A percentile compares a stretch with the other conserved stretches of the same genome.
These are phyloP conservation scores for Stachybotrys chartarum DNA, from an alignment of 2,329 filamentous ascomycete genomes.

Conservation along the genomic window DNA sequence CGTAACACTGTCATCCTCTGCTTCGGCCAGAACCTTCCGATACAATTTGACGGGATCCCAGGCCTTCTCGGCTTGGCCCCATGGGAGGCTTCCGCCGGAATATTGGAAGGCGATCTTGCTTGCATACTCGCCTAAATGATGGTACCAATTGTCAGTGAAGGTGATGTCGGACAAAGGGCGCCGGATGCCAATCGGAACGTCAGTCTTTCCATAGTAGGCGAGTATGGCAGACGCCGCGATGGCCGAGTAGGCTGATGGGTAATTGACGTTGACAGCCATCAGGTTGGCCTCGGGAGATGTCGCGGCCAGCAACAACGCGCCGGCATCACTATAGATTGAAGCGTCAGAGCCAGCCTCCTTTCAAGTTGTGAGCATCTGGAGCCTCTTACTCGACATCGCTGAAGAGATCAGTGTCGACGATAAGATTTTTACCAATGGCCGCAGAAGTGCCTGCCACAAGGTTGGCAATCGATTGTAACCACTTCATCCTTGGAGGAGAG, in stretches of 20 bases:
- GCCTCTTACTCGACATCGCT: slow-evolving; percentile 35
- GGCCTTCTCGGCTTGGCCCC: slow-evolving; percentile 17
- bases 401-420: slow-evolving; percentile 40
- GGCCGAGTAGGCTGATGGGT: slow-evolving; percentile 32
- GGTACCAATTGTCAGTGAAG: slow-evolving; percentile 34
- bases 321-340: slow-evolving; percentile 27
- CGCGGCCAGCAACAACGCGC: slow-evolving; percentile 32
- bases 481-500: no score
- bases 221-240: slow-evolving; percentile 30
- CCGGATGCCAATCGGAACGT: slow-evolving; percentile 28
- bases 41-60: slow-evolving; percentile 37
- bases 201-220: slow-evolving; percentile 28
- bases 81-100: slow-evolving; percentile 22
- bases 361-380: neutral
- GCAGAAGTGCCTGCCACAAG: no score
- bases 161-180: slow-evolving; percentile 32
- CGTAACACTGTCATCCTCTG: slow-evolving; percentile 33
- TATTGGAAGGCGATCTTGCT: slow-evolving; percentile 37
- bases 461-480: no score
- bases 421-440: no score
- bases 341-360: neutral
- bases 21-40: slow-evolving; percentile 30
- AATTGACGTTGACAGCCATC: slow-evolving; percentile 33
- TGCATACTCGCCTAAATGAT: slow-evolving; percentile 33
- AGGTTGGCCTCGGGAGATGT: slow-evolving; percentile 28